phyloP scores from a whole-genome alignment of 768 basidiomycete genomes.

The Grammothele lineata region DNA sequence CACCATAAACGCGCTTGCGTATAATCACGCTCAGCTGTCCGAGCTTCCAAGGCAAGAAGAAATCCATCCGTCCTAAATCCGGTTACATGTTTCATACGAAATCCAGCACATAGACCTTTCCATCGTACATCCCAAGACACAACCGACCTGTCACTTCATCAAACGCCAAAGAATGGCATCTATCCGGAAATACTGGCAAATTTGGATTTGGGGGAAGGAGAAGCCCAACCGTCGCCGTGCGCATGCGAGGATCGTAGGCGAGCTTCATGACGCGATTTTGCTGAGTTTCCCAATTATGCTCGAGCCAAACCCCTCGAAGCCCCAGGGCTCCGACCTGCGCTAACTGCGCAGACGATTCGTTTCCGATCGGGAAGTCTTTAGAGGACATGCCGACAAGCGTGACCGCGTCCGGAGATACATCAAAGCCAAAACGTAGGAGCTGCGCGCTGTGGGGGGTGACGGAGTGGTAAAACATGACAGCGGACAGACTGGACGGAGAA shows the following conservation, averaged over 20 bases:
- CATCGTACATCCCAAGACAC: slow-evolving; percentile 46
- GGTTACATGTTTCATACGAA: slow-evolving; percentile 19
- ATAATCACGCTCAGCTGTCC: not conserved
- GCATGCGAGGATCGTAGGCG: slow-evolving; percentile 26
- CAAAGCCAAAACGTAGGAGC: slow-evolving; percentile 15
- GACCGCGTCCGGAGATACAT: not conserved
- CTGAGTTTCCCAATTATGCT: slow-evolving; percentile 46
- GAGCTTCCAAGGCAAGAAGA: too few relatives aligned
- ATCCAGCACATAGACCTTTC: slow-evolving; percentile 48
- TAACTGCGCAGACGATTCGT: slow-evolving; percentile 22
- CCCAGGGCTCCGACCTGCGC: slow-evolving; percentile 35
- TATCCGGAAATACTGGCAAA: slow-evolving; percentile 46
- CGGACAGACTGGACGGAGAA: slow-evolving; percentile 15
- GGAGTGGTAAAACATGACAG: slow-evolving; percentile 18
- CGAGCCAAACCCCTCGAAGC: slow-evolving; percentile 48
- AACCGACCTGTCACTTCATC: slow-evolving; percentile 54
- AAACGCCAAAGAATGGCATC: slow-evolving; percentile 45
- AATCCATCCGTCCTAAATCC: too few relatives aligned
- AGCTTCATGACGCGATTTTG: slow-evolving; percentile 45
- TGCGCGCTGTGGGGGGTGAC: slow-evolving; percentile 12
- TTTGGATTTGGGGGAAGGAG: slow-evolving; percentile 44
- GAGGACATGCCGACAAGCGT: slow-evolving; percentile 4
- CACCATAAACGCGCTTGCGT: not conserved
- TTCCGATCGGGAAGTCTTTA: slow-evolving; percentile 17
- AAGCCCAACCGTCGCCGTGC: slow-evolving; percentile 24